Conservation (phyloP, 1,284 basidiomycete genomes). For the Rhodotorula mucilaginosa region DNA sequence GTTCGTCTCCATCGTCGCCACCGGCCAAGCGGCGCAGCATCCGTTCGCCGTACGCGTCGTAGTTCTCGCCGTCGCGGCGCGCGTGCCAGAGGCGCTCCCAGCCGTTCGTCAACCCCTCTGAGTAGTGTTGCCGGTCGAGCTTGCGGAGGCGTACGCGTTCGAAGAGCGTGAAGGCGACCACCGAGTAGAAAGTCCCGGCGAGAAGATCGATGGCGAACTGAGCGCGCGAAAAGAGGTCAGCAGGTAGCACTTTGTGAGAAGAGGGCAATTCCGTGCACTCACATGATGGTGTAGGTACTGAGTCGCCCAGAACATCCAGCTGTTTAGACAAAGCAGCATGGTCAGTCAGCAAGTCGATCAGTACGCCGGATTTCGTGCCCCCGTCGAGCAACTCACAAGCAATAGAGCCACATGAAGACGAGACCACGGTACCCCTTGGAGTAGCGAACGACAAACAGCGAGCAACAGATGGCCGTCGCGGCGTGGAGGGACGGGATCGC, state of each 20-base stretch:
- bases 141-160: constrained; percentile 32
- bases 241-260: not conserved
- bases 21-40: constrained; percentile 9
- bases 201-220: constrained; percentile 42
- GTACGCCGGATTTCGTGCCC: too few relatives aligned
- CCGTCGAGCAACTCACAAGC: constrained; percentile 9
- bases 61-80: constrained; percentile 28
- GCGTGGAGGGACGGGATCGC: constrained; percentile 44
- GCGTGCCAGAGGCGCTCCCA: constrained; percentile 32
- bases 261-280: not conserved
- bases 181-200: constrained; percentile 36
- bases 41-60: constrained; percentile 16
- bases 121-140: constrained; percentile 33
- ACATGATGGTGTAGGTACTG: constrained; percentile 42
- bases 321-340: too few relatives aligned
- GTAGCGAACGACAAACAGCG: constrained; percentile 39
- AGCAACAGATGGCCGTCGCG: constrained; percentile 41
- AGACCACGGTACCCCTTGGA: constrained; percentile 26
- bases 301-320: constrained; percentile 41
- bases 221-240: not conserved
- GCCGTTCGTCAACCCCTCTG: constrained; percentile 38
- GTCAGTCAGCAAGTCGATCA: too few relatives aligned
- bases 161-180: constrained; percentile 34
- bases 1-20: not conserved
- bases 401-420: constrained; percentile 35